Conservation (phyloP, 495 filamentous ascomycete species). For the Xylaria curta region DNA sequence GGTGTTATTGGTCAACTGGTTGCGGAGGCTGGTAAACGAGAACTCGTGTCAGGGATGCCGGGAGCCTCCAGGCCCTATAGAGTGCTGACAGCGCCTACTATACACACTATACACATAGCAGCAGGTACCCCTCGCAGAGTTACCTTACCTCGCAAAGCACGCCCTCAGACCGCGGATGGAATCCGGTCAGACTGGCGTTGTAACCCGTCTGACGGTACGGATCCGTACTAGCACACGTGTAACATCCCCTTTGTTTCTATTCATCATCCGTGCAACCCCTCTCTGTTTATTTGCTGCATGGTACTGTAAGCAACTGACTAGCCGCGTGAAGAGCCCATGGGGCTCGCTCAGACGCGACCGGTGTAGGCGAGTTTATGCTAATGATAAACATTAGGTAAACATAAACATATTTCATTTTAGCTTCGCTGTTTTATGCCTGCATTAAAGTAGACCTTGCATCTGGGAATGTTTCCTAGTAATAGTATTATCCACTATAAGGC, state of each 20-base stretch:
- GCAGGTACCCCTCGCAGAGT: background rate
- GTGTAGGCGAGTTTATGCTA: background rate
- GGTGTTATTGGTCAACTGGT: background rate
- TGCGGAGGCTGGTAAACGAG: conserved; percentile 7
- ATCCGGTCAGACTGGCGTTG: conserved; percentile 22
- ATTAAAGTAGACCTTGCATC: background rate
- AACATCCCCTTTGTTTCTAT: background rate
- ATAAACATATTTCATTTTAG: background rate
- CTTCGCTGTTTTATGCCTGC: background rate
- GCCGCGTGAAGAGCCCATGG: background rate
- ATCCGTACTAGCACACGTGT: background rate
- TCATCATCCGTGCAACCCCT: background rate
- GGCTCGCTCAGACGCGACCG: background rate
- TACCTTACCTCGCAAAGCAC: background rate
- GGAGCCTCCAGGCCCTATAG: background rate
- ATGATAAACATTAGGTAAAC: too few species aligned
- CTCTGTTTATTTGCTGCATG: background rate
- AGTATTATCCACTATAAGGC: background rate
- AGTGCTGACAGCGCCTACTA: background rate
- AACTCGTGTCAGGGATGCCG: background rate
- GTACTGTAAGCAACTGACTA: background rate
- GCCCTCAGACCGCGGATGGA: conserved; percentile 22
- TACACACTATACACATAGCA: background rate
- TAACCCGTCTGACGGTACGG: conserved; percentile 24
- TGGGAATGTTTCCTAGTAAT: background rate